Evolutionary conservation across 192 early-diverging fungal species (phyloP).

Genomic region (Polychytrium aggregatum): DNA sequence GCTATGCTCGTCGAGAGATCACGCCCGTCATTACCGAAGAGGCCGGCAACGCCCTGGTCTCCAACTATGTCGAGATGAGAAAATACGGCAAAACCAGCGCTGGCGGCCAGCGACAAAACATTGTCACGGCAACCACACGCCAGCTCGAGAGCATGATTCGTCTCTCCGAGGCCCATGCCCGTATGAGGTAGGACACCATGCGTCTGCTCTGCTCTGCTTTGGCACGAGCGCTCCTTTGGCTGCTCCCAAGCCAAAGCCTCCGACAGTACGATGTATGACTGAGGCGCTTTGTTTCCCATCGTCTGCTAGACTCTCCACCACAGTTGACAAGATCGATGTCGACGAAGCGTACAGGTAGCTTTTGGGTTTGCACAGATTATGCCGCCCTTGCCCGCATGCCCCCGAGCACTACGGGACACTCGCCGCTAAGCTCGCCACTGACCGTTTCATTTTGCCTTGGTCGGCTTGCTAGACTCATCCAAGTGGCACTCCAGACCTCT

Average conservation of each 20-base stretch:
- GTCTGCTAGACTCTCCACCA: slow-evolving; percentile 44
- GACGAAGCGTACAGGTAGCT: slow-evolving; percentile 64
- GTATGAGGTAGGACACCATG: slow-evolving; percentile 47
- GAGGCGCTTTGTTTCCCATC: neutral
- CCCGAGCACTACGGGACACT: too few relatives aligned
- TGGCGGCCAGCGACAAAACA: slow-evolving; percentile 22
- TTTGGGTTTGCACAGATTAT: neutral
- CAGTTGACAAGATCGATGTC: slow-evolving; percentile 73
- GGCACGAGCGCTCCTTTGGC: too few relatives aligned
- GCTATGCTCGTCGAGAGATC: slow-evolving; percentile 65
- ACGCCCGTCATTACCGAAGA: slow-evolving; percentile 65
- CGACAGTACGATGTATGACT: neutral
- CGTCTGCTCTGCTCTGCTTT: neutral
- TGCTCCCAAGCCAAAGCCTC: too few relatives aligned
- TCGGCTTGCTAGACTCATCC: slow-evolving; percentile 66
- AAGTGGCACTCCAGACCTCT: slow-evolving; percentile 77
- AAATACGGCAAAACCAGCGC: slow-evolving; percentile 41
- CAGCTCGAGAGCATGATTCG: slow-evolving; percentile 98
- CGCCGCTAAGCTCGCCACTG: too few relatives aligned
- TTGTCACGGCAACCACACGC: slow-evolving; percentile 76
- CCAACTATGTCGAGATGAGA: slow-evolving; percentile 74
- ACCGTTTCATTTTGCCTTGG: too few relatives aligned
- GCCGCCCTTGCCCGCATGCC: too few relatives aligned
- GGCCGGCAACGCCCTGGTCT: slow-evolving; percentile 63
- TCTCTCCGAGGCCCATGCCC: slow-evolving; percentile 84